phyloP scores from a whole-genome alignment of 2,329 filamentous ascomycete genomes.

The Colletotrichum gigasporum region DNA sequence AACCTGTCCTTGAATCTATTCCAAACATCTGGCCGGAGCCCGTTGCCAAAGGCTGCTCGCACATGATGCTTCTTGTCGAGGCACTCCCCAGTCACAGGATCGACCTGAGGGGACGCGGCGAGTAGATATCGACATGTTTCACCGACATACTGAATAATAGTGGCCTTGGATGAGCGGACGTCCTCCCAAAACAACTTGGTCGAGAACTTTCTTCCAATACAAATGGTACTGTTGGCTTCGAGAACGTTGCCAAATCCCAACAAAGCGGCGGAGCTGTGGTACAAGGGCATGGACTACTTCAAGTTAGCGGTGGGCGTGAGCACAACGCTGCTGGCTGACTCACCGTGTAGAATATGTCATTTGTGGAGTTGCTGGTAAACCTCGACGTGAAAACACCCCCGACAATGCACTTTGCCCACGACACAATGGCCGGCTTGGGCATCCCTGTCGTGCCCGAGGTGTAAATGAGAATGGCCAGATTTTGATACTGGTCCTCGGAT shows the following conservation, averaged over 20 bases:
- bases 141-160: slow-evolving; percentile 86
- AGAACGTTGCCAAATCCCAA: slow-evolving; percentile 74
- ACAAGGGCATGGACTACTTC: slow-evolving; percentile 82
- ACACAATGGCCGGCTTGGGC: slow-evolving; percentile 81
- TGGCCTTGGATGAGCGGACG: slow-evolving; percentile 75
- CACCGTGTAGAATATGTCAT: slow-evolving; percentile 81
- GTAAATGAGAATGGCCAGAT: slow-evolving; percentile 81
- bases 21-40: slow-evolving; percentile 87
- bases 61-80: slow-evolving; percentile 79
- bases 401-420: slow-evolving; percentile 72
- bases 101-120: slow-evolving; percentile 68
- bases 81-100: slow-evolving; percentile 71
- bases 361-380: slow-evolving; percentile 66
- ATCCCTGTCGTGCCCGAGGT: slow-evolving; percentile 88
- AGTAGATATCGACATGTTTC: slow-evolving; percentile 88
- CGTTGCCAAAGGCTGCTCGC: slow-evolving; percentile 84
- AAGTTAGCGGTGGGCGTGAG: slow-evolving; percentile 5
- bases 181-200: slow-evolving; percentile 81
- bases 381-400: slow-evolving; percentile 61
- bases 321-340: slow-evolving; percentile 35
- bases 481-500: slow-evolving; percentile 56
- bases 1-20: slow-evolving; percentile 84
- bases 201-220: slow-evolving; percentile 82
- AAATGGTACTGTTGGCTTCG: slow-evolving; percentile 69
- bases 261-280: slow-evolving; percentile 81